phyloP scores from a whole-genome alignment of 306 rosid genomes.

The Trifolium subterraneum region DNA sequence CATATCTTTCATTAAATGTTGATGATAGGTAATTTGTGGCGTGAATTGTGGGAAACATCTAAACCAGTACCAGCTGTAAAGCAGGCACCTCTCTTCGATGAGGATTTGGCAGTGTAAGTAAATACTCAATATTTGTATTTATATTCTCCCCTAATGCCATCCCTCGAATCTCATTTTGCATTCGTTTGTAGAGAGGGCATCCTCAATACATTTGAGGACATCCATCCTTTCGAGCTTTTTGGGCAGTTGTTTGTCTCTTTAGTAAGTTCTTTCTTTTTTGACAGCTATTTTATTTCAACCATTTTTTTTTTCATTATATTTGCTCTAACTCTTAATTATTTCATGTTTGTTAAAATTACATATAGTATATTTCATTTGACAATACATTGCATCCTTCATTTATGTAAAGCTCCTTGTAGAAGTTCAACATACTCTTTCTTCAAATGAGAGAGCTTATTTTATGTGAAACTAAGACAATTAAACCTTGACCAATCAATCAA shows the following conservation, averaged over 20 bases:
- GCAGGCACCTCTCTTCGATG: slow-evolving; percentile 96
- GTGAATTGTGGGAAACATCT: slow-evolving; percentile 88
- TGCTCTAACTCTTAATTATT: slow-evolving; percentile 15
- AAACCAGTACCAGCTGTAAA: slow-evolving; percentile 95
- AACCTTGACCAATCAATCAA: neutral
- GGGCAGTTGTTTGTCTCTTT: slow-evolving; percentile 82
- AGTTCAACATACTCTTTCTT: neutral
- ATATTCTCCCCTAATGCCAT: slow-evolving; percentile 20
- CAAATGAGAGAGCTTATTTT: neutral
- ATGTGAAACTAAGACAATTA: neutral
- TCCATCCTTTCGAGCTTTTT: slow-evolving; percentile 81
- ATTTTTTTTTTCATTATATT: slow-evolving; percentile 6
- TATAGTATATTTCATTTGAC: neutral
- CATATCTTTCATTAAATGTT: slow-evolving; percentile 35
- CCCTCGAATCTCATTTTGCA: slow-evolving; percentile 31
- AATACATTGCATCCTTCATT: neutral
- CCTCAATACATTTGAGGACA: slow-evolving; percentile 74
- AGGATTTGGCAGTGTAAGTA: slow-evolving; percentile 96
- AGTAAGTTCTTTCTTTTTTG: slow-evolving; percentile 58
- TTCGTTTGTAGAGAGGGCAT: slow-evolving; percentile 87
- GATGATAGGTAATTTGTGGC: slow-evolving; percentile 92
- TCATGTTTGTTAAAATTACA: neutral
- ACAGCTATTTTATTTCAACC: slow-evolving; percentile 7
- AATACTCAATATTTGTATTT: slow-evolving; percentile 11
- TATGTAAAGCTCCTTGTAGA: neutral